Base-by-base conservation (phyloP, 345 rosid genomes). In the Citrus glauca region DNA sequence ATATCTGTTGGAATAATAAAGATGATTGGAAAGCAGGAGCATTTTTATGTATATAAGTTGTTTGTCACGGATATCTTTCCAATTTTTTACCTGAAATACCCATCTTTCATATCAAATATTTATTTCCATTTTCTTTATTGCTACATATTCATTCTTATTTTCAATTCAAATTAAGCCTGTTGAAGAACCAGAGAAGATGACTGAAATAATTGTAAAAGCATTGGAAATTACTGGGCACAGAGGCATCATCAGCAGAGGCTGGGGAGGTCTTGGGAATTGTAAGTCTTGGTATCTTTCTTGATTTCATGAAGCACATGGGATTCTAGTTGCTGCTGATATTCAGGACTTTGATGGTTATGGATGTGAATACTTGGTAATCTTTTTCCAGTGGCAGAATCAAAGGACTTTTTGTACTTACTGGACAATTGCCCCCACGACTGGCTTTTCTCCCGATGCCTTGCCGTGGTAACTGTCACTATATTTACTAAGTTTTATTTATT, bases 361-460 rank as follows among this genome's bases (percentile, higher is more conserved):
- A 50, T n/a, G 37, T 53, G 37, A 25, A 16, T 77, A 13, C 42
- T 57, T 27, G 24, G 17, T 33, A 77, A 63, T 77, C 24, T 76
- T 63, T 42, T 48, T 81, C 28, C 90, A 89, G 94, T 73, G 90
- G 79, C 84, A 80, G 84, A 88, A 66, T 66, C 79, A 42, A 81
- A 85, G 85, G 87, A 86, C 24, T 91, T 80, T 42, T 80, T 91
- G 24, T 91, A 86, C 71, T 71, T 81, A 63, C 81, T 89, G 60
- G 94, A 91, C 75, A 91, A 89, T 78, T 91, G 94, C 82, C 94
- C 92, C 53, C 94, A 89, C 35, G 94, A 91, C 78, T 91, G 94
- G 94, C 87, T 91, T 66, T 91, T 91, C 79, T 76, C 37, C 35
- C 87, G 30, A 78, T 91, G 94, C 84, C 77, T 57, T 75, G 92